Base-by-base conservation (phyloP, 2,329 filamentous ascomycete genomes). In the Neocucurbitaria cava region DNA sequence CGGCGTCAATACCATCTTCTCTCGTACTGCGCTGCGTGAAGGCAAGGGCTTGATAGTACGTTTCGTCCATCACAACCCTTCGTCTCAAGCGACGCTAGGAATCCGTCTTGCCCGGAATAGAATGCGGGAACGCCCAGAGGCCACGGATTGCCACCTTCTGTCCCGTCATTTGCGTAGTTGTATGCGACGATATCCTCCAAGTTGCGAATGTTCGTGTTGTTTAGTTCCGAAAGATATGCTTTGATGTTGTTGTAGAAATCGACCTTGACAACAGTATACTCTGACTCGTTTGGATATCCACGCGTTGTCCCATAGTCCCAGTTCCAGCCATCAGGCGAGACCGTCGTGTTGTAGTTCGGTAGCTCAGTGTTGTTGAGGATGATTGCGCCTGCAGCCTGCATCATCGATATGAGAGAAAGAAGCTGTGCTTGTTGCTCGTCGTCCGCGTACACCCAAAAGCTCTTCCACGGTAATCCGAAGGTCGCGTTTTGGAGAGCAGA, bases 301-400 rank as follows among this genome's bases (percentile, higher is more conserved):
- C 87, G 83, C 1, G 78, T 81, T 5, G 76, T 80, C 13, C 88
- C 88, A 58, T 85, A 89, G 64, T 89, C 87, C 83, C 89, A 92
- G 72, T 92, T 80, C 89, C 89, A 92, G n/a, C 87, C 87, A 44
- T 83, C 71, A 0, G 85, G 87, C 28, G 83, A 84, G 11, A 92
- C 82, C 21, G 90, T 84, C 0, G 77, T 83, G 65, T 87, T 73
- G 64, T 85, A 83, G 68, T 85, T 78, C 20, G 85, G 85, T 1
- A 92, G 80, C 68, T 92, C 89, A 0, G 88, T 90, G 23, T 82
- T 82, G 65, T 91, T 90, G 66, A 91, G 78, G 36, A 92, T 80
- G 1, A 81, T 88, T 0, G 87, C 89, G 1, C 90, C 89, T 0
- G 86, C 85, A 0, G 72, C 70, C 66, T 83, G 65, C 31, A 92